Base-by-base conservation (phyloP, 2,329 filamentous ascomycete species). In the Berkeleyomyces rouxiae region DNA sequence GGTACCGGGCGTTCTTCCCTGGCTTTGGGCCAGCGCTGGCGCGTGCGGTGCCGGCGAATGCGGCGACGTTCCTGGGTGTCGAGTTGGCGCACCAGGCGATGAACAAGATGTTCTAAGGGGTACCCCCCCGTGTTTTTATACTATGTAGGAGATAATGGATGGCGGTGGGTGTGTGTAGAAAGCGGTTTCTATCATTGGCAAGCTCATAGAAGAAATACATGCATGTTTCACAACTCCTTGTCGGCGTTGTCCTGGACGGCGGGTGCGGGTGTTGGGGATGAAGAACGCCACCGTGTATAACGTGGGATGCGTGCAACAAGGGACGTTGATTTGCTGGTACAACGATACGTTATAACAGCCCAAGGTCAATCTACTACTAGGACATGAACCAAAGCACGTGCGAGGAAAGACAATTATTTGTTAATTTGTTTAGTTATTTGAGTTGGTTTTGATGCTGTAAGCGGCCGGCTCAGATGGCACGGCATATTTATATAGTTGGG, bases 41-140 rank as follows among this genome's bases (percentile, higher is more conserved):
- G 9, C 84, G 93, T 74, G 93, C 93, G 3, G 90, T 97, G 51
- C 93, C 93, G 5, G 93, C 93, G 7, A 99, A 99, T 72, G 93
- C 93, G 1, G 93, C 93, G 40, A 97, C 93, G 2, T 99, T 99
- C 70, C 75, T 91, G 70, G 88, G 88, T 9, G 88, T 93, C 6
- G 88, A 93, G 77, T 73, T 92, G 72, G 88, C 88, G 51, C 88
- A 93, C 70, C 85, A 88, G 74, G 84, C 84, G 55, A 90, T 93
- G 87, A 85, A 82, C 67, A 90, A 84, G 79, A 75, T 81, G 58
- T 89, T 92, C 71, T 82, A 58, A 43, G 9, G 43, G 23, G n/a
- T n/a, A n/a, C 23, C 23, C 23, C 23, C 23, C 23, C 23, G 23
- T 23, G 23, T 23, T 23, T 23, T 23, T 23, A 2, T 23, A 23